A percentile compares a stretch with the other conserved stretches of the same genome.
phyloP scores from a whole-genome alignment of 176 grass and related monocot species.

The Tuctoria greenei region DNA sequence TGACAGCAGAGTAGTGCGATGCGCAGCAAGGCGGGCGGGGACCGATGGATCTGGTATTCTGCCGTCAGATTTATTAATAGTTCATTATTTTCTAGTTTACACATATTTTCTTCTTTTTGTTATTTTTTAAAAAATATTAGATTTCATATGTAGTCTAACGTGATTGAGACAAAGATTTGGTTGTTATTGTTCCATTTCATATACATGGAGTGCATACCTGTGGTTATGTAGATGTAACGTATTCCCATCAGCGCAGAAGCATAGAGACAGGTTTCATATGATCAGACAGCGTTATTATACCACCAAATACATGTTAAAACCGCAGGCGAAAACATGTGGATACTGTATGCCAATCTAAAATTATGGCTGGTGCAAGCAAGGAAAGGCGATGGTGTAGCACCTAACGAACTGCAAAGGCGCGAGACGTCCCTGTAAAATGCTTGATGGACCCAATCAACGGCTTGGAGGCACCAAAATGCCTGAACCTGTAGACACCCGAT shows the following conservation, averaged over 20 bases:
- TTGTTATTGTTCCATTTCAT: background rate
- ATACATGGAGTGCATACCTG: background rate
- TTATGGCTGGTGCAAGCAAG: background rate
- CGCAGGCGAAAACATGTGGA: background rate
- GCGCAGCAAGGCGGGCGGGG: no score
- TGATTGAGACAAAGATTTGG: no score
- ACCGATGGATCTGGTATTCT: no score
- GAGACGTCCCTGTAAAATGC: conserved; percentile 82
- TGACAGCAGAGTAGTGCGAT: no score
- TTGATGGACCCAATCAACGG: conserved; percentile 62
- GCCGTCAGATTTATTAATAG: no score
- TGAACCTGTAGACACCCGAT: conserved; percentile 75
- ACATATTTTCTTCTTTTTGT: no score
- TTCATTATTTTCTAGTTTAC: no score
- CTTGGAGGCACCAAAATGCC: conserved; percentile 90
- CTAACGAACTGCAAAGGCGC: conserved; percentile 69
- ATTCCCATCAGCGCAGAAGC: background rate
- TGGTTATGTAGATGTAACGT: conserved; percentile 19
- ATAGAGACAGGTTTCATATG: background rate
- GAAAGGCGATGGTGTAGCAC: background rate
- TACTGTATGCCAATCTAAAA: no score
- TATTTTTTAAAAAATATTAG: no score
- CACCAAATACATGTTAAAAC: conserved; percentile 13
- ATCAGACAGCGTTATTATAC: conserved; percentile 22
- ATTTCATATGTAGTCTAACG: no score